A percentile compares a stretch with the other conserved stretches of the same genome.
These are phyloP conservation scores for Dendrocalamus latiflorus DNA, from an alignment of 202 grass and related monocot species.

Conservation along the genomic window DNA sequence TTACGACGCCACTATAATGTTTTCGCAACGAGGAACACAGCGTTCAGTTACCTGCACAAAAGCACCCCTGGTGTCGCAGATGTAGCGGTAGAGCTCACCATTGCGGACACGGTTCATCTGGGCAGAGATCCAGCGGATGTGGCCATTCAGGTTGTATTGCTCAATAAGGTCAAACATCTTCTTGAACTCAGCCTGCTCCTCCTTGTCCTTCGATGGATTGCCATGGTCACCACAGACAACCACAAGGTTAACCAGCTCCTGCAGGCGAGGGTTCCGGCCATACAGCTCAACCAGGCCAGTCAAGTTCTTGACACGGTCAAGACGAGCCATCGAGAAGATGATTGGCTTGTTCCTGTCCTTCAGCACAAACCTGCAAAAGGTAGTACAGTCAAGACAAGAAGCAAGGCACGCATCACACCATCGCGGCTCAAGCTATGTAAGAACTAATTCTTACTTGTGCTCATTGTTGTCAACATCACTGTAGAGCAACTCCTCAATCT, in stretches of 20 bases:
- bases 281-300: constrained; percentile 92
- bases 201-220: too few species aligned
- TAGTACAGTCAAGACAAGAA: background rate
- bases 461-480: too few species aligned
- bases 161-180: too few species aligned
- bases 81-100: too few species aligned
- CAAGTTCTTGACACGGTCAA: constrained; percentile 94
- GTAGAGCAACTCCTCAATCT: too few species aligned
- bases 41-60: constrained; percentile 64
- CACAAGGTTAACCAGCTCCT: constrained; percentile 93
- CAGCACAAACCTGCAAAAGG: constrained; percentile 60
- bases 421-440: background rate
- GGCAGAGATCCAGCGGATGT: too few species aligned
- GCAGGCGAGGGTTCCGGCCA: constrained; percentile 62
- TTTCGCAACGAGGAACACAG: background rate
- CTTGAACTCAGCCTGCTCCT: too few species aligned
- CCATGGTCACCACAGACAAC: too few species aligned
- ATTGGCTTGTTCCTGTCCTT: constrained; percentile 91
- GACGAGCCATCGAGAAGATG: constrained; percentile 97
- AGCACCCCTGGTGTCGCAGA: constrained; percentile 74
- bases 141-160: too few species aligned
- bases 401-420: background rate
- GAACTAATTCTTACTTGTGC: too few species aligned
- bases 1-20: background rate
- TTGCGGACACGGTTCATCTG: too few species aligned